Evolutionary conservation across 1,284 basidiomycete genomes (phyloP), one percentile per base, ranked within the genome.

Genomic region (Calocybe gambosa): DNA sequence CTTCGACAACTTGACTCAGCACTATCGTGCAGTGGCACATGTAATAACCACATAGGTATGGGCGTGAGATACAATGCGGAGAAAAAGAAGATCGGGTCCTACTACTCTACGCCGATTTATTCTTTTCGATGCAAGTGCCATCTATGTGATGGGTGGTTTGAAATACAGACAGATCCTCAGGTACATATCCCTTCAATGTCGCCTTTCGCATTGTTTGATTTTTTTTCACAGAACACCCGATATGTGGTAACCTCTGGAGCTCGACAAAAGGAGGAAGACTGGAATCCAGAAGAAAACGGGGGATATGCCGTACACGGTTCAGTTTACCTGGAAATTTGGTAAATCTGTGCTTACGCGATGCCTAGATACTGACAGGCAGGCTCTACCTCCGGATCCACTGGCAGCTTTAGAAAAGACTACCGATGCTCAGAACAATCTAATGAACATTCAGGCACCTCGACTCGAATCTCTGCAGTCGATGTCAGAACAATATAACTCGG

Each of bases 31-130:
- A 91, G 87, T 60, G 90, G 85, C 43, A 85, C 84, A 67, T 98
- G 94, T 66, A 82, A 93, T 65, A 88, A 86, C 56, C 93, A 96
- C 67, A 91, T 97, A 49, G 93, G 93, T 13, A 94, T 94, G 78
- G 93, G 94, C 21, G 94, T 97, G 2, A 88, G 96, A 1, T 99
- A 96, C 74, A 99, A 99, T 58, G 96, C 96, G 0, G 93, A 97
- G 65, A 99, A 99, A 76, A 85, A 85, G 68, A 96, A 95, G 65
- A 79, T 96, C 15, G 96, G 94, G n/a, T 83, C 80, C 53, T 99
- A 99, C 68, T 92, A 90, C 60, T 88, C 85, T 0, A 98, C 94
- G 0, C 90, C 93, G 1, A 96, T 99, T 45, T 98, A 75, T 64
- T 87, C 83, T 0, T 99, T 99, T 63, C 77, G 89, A 31, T 99